Percentiles rank a stretch among this genome's conserved stretches.
phyloP scores from a whole-genome alignment of 768 basidiomycete genomes.

The Clavaria fumosa region DNA sequence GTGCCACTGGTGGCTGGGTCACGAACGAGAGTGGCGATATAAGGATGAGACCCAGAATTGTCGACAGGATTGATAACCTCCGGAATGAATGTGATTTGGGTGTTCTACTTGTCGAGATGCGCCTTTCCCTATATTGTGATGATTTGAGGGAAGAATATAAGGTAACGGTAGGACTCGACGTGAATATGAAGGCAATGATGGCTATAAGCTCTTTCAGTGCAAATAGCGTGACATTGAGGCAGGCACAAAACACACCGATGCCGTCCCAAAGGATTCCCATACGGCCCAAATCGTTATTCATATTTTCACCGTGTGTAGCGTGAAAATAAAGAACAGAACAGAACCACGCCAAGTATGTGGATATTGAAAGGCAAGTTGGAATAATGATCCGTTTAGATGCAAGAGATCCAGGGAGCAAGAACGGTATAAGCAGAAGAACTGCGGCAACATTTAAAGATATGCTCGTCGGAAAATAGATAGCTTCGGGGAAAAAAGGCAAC shows the following conservation, averaged over 20 bases:
- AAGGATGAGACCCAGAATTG: slow-evolving; percentile 31
- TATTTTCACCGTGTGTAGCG: slow-evolving; percentile 27
- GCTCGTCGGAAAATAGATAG: slow-evolving; percentile 20
- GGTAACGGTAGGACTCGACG: slow-evolving; percentile 48
- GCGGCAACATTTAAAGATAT: slow-evolving; percentile 26
- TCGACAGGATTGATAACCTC: slow-evolving; percentile 35
- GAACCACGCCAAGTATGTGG: slow-evolving; percentile 48
- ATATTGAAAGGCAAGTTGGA: slow-evolving; percentile 42
- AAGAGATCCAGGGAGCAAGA: slow-evolving; percentile 41
- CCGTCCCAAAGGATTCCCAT: slow-evolving; percentile 46
- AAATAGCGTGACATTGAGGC: slow-evolving; percentile 4
- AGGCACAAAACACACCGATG: slow-evolving; percentile 31
- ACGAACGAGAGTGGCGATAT: slow-evolving; percentile 45
- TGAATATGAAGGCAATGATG: slow-evolving; percentile 47
- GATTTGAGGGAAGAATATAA: slow-evolving; percentile 46
- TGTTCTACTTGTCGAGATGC: slow-evolving; percentile 23
- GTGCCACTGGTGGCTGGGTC: slow-evolving; percentile 27
- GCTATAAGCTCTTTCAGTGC: slow-evolving; percentile 21
- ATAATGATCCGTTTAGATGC: slow-evolving; percentile 37
- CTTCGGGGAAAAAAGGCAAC: slow-evolving; percentile 31
- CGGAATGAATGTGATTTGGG: slow-evolving; percentile 41
- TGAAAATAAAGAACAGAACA: slow-evolving; percentile 36
- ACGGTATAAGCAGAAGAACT: slow-evolving; percentile 29
- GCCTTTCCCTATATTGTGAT: slow-evolving; percentile 19
- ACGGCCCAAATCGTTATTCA: slow-evolving; percentile 22